These are phyloP conservation scores for Trichoderma erinaceum DNA, from an alignment of 495 filamentous ascomycete genomes.

Conservation along the genomic window DNA sequence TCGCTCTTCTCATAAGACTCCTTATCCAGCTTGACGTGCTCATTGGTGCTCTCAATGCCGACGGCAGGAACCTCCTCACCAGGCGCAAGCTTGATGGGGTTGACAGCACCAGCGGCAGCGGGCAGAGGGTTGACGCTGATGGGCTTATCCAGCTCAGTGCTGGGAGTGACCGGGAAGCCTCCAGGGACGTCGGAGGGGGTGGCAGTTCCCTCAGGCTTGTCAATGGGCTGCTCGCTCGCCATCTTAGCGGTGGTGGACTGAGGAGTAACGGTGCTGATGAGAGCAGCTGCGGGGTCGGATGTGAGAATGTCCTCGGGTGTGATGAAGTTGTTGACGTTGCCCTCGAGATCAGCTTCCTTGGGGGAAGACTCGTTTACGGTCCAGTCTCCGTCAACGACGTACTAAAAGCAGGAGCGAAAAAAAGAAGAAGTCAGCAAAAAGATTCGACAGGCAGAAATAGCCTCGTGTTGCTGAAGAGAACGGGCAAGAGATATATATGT, in stretches of 20 bases:
- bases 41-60: constrained; percentile 47
- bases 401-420: constrained; percentile 44
- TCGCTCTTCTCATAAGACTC: constrained; percentile 78
- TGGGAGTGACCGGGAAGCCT: constrained; percentile 72
- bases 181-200: constrained; percentile 54
- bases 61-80: constrained; percentile 72
- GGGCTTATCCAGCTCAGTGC: constrained; percentile 39
- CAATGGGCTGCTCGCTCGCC: constrained; percentile 61
- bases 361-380: constrained; percentile 69
- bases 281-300: constrained; percentile 38
- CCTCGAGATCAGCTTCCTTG: constrained; percentile 67
- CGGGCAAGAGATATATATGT: constrained; percentile 3
- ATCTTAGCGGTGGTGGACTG: constrained; percentile 68
- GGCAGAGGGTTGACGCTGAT: constrained; percentile 70
- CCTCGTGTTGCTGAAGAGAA: constrained; percentile 1
- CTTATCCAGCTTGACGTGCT: constrained; percentile 67
- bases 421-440: constrained; percentile 5
- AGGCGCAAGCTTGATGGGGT: constrained; percentile 72
- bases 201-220: constrained; percentile 27
- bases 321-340: constrained; percentile 87
- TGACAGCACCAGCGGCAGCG: constrained; percentile 68
- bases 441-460: neutral
- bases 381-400: constrained; percentile 89
- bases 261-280: constrained; percentile 65
- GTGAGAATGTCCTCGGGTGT: constrained; percentile 61